Conservation (phyloP, 2,329 filamentous ascomycete species). For the Epichloe amarillans region DNA sequence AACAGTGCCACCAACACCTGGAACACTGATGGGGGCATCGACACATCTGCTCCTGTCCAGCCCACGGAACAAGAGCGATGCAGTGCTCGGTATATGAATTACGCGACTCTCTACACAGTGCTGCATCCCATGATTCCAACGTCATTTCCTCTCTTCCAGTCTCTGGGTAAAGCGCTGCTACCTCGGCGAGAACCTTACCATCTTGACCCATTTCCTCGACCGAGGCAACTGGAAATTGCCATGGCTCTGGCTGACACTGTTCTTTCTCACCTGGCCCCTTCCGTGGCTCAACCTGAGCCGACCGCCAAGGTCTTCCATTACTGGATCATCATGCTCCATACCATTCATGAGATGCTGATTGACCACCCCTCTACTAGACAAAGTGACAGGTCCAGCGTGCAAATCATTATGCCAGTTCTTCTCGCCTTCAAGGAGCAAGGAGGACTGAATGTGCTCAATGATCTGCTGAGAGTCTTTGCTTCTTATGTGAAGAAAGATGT, state of each 20-base stretch:
- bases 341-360: slow-evolving; percentile 65
- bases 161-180: slow-evolving; percentile 68
- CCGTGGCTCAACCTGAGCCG: slow-evolving; percentile 28
- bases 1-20: slow-evolving; percentile 14
- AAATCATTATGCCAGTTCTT: slow-evolving; percentile 62
- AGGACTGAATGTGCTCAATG: slow-evolving; percentile 61
- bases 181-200: slow-evolving; percentile 47
- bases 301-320: slow-evolving; percentile 60
- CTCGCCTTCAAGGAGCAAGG: slow-evolving; percentile 74
- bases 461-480: slow-evolving; percentile 56
- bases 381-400: slow-evolving; percentile 34
- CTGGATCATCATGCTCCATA: slow-evolving; percentile 68
- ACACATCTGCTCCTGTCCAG: slow-evolving; percentile 11
- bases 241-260: slow-evolving; percentile 59
- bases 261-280: slow-evolving; percentile 48
- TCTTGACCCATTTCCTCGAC: slow-evolving; percentile 46
- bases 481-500: slow-evolving; percentile 15
- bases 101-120: slow-evolving; percentile 60
- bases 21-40: slow-evolving; percentile 12
- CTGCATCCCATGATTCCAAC: slow-evolving; percentile 66
- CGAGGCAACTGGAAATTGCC: slow-evolving; percentile 41
- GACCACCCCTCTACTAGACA: slow-evolving; percentile 42
- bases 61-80: slow-evolving; percentile 30
- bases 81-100: slow-evolving; percentile 52
- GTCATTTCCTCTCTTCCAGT: slow-evolving; percentile 76